A percentile compares a stretch with the other conserved stretches of the same genome.
These are phyloP conservation scores for Epichloe glyceriae DNA, from an alignment of 2,329 filamentous ascomycete genomes.

Conservation along the genomic window DNA sequence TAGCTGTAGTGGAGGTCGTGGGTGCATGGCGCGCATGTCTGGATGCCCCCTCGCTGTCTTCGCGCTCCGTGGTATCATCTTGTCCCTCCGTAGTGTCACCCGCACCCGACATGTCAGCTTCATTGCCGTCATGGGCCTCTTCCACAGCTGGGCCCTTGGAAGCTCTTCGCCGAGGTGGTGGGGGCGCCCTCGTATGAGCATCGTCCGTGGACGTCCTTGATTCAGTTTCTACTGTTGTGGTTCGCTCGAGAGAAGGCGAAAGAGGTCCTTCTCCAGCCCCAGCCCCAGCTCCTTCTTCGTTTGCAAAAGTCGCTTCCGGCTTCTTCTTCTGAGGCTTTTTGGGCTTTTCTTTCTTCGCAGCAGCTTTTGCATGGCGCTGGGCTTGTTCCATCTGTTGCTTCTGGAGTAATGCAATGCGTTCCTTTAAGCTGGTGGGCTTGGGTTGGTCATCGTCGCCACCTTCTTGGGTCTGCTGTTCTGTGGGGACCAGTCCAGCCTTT, in stretches of 20 bases:
- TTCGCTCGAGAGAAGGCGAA: conserved; percentile 27
- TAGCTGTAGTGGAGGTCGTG: conserved; percentile 17
- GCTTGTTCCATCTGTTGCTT: conserved; percentile 89
- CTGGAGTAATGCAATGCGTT: conserved; percentile 86
- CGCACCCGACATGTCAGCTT: conserved; percentile 51
- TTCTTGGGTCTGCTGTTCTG: conserved; percentile 26
- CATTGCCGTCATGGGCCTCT: conserved; percentile 44
- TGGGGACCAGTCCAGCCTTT: conserved; percentile 46
- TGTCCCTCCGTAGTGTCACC: conserved; percentile 51
- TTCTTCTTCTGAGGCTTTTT: conserved; percentile 63
- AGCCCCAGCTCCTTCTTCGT: conserved; percentile 17
- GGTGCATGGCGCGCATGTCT: conserved; percentile 23
- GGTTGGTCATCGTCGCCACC: conserved; percentile 63
- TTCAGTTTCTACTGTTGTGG: conserved; percentile 32
- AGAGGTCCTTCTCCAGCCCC: conserved; percentile 18
- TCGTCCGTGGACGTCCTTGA: conserved; percentile 39
- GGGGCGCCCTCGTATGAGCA: conserved; percentile 21
- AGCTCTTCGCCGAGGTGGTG: conserved; percentile 38
- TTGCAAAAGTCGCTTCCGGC: conserved; percentile 29
- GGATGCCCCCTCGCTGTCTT: conserved; percentile 57
- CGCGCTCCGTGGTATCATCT: conserved; percentile 52
- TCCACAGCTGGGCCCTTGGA: conserved; percentile 32
- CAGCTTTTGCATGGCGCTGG: conserved; percentile 63
- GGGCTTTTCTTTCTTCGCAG: conserved; percentile 75
- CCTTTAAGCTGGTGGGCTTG: conserved; percentile 86